A percentile compares a stretch with the other conserved stretches of the same genome.
phyloP scores from a whole-genome alignment of 1,139 yeast species.

The Diutina neorugosa region DNA sequence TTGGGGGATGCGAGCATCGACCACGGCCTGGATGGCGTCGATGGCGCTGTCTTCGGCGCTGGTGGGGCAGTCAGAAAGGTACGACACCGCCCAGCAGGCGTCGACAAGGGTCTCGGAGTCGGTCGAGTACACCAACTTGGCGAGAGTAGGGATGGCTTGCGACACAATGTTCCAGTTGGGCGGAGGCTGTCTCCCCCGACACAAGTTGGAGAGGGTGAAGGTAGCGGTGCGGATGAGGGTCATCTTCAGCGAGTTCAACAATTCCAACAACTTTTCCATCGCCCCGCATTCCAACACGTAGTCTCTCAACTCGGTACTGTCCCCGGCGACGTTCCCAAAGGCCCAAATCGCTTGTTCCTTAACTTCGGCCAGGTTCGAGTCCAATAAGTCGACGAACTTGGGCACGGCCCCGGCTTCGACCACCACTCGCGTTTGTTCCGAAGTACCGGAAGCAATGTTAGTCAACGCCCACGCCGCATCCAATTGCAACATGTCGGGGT shows the following conservation, averaged over 20 bases:
- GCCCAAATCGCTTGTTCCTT: conserved; percentile 99
- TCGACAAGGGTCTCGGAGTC: conserved; percentile 92
- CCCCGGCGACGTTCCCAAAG: conserved; percentile 97
- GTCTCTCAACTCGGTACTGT: conserved; percentile 81
- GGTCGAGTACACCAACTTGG: conserved; percentile 78
- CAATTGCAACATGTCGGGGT: conserved; percentile 80
- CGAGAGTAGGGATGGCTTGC: conserved; percentile 81
- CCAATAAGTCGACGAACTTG: conserved; percentile 67
- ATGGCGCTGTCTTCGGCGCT: conserved; percentile 82
- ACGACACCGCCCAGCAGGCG: conserved; percentile 98
- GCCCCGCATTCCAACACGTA: conserved; percentile 77
- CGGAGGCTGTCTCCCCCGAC: conserved; percentile 93
- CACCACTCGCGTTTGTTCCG: conserved; percentile 81
- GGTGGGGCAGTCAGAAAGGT: conserved; percentile 75
- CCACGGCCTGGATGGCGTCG: conserved; percentile 91
- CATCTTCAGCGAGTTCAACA: conserved; percentile 75
- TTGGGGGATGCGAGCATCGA: conserved; percentile 91
- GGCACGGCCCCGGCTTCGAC: conserved; percentile 95
- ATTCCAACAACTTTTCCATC: conserved; percentile 72
- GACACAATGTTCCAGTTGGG: conserved; percentile 89
- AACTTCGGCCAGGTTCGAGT: conserved; percentile 77
- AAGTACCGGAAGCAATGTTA: conserved; percentile 91
- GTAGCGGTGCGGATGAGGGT: conserved; percentile 91
- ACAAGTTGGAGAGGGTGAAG: conserved; percentile 93
- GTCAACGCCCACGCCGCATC: conserved; percentile 99